Conservation (phyloP, 2,329 filamentous ascomycete species). For the Colletotrichum melonis region DNA sequence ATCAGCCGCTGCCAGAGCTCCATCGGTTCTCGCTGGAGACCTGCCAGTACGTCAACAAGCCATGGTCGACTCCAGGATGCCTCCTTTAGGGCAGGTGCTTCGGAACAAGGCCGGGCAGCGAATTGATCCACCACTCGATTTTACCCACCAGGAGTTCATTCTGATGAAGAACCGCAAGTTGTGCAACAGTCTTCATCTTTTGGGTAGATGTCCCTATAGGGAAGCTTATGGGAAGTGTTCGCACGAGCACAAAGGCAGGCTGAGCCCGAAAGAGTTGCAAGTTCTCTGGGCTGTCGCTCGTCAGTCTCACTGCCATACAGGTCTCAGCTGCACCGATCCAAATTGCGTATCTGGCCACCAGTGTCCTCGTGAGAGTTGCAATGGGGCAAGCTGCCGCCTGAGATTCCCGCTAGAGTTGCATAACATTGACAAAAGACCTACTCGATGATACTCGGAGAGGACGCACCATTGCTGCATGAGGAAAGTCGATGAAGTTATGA, state of each 20-base stretch:
- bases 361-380: slow-evolving; percentile 36
- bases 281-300: slow-evolving; percentile 46
- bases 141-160: slow-evolving; percentile 36
- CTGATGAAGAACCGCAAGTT: slow-evolving; percentile 43
- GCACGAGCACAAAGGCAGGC: slow-evolving; percentile 41
- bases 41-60: not conserved
- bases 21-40: not conserved
- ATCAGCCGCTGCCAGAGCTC: slow-evolving; percentile 28
- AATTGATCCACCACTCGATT: slow-evolving; percentile 41
- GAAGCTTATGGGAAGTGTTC: slow-evolving; percentile 37
- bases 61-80: not conserved
- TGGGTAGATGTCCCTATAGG: slow-evolving; percentile 38
- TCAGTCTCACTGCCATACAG: slow-evolving; percentile 41
- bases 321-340: slow-evolving; percentile 41
- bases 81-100: slow-evolving; percentile 10
- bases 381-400: slow-evolving; percentile 23
- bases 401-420: slow-evolving; percentile 38
- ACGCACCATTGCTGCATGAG: too few relatives aligned
- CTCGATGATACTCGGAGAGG: not conserved
- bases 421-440: slow-evolving; percentile 30
- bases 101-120: slow-evolving; percentile 42
- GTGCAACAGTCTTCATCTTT: slow-evolving; percentile 48
- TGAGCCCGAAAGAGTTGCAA: slow-evolving; percentile 38
- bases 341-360: slow-evolving; percentile 39
- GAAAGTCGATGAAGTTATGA: too few relatives aligned